Evolutionary conservation across 495 filamentous ascomycete species (phyloP).

Genomic region (Penicillium nucicola): DNA sequence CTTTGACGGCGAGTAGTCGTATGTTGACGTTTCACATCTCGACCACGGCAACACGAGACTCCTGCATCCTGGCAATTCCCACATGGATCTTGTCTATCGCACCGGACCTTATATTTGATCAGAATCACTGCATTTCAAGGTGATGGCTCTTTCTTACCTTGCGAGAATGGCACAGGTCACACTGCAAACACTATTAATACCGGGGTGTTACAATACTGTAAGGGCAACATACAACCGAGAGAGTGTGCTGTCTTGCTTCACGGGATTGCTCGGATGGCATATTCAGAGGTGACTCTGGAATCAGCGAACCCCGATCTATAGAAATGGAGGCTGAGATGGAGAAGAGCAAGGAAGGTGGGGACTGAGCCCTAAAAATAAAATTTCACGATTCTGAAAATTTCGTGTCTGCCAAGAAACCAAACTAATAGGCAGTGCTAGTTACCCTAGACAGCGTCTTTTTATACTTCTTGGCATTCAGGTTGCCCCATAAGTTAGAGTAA

Average conservation of each 20-base stretch:
- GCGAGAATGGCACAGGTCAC: constrained; percentile 21
- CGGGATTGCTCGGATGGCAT: not conserved
- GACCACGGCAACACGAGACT: constrained; percentile 3
- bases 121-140: not conserved
- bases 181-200: constrained; percentile 8
- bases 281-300: not conserved
- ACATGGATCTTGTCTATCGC: constrained; percentile 19
- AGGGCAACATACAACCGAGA: not conserved
- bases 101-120: constrained; percentile 14
- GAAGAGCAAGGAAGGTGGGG: too few relatives aligned
- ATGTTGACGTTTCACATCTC: constrained; percentile 1
- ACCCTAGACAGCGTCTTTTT: too few relatives aligned
- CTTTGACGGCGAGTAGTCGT: not conserved
- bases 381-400: too few relatives aligned
- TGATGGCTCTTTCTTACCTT: constrained; percentile 10
- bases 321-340: too few relatives aligned
- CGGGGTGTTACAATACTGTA: not conserved
- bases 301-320: too few relatives aligned
- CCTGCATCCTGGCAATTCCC: constrained; percentile 20
- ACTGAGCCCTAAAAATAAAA: too few relatives aligned
- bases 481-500: too few relatives aligned
- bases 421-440: too few relatives aligned
- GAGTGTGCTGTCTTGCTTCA: not conserved
- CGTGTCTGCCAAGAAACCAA: too few relatives aligned
- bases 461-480: too few relatives aligned